Base-by-base conservation (phyloP, 805 yeast genomes). In the Yarrowia sp. region DNA sequence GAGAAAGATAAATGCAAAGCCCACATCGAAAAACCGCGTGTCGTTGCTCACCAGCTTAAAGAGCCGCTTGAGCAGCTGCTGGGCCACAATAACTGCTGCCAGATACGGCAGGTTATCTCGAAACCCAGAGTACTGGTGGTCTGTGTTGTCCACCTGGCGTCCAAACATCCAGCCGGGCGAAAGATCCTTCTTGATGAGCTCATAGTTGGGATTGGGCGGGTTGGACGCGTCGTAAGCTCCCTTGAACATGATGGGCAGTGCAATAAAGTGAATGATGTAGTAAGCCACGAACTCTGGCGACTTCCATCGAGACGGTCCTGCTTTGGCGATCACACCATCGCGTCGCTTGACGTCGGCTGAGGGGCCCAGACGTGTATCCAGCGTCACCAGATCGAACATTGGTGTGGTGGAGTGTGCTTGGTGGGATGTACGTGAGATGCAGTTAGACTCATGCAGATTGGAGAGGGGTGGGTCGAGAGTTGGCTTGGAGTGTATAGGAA, bases 151-250 rank as follows among this genome's bases (percentile, higher is more conserved):
- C 50, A 75, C 72, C 10, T 69, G 88, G 31, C 97, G 78, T 8
- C 96, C 97, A 73, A 88, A 84, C 70, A 92, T 77, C 98, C 98
- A 93, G 4, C 99, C 98, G 6, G 84, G 79, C 33, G 87, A 80
- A 61, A 93, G 78, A 42, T 87, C 77, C 58, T 84, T 81, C 68
- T 82, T 82, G 72, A 83, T 91, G 58, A 78, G 78, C 17, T 82
- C 80, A 72, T 87, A 93, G 72, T 91, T 91, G 10, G 88, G 86
- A 71, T 89, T 90, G 1, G 66, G 31, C 8, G 69, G 85, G 78
- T 68, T 86, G 38, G 92, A 87, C 8, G 96, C 93, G 41, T 84
- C 87, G 83, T 89, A 83, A 1, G 95, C 96, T 0, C 95, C 86
- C 69, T 84, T 84, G 72, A 86, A 81, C 93, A 95, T 87, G 72